These are phyloP conservation scores for Soucietia sequanensis DNA, from an alignment of 805 yeast species.

Conservation along the genomic window DNA sequence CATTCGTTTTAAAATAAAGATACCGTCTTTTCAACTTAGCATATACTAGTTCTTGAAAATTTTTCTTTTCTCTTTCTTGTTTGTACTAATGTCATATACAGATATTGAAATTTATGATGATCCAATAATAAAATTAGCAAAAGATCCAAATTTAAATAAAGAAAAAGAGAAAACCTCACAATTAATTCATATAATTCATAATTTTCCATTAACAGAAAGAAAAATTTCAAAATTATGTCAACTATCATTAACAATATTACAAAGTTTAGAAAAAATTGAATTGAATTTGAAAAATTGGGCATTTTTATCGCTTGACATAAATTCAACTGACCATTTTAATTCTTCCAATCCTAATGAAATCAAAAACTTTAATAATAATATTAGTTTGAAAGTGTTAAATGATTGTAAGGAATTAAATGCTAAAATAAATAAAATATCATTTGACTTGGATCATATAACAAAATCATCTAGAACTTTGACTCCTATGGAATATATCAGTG, in stretches of 20 bases:
- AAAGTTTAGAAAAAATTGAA: conserved; percentile 50
- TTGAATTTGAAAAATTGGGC: conserved; percentile 53
- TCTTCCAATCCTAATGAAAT: conserved; percentile 13
- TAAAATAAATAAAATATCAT: conserved; percentile 38
- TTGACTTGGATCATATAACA: conserved; percentile 48
- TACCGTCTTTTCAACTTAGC: too few relatives aligned
- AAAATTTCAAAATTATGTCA: conserved; percentile 49
- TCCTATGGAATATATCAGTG: conserved; percentile 50
- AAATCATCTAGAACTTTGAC: conserved; percentile 38
- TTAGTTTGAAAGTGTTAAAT: conserved; percentile 53
- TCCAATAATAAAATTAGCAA: conserved; percentile 46
- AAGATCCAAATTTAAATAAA: conserved; percentile 48
- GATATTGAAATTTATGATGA: conserved; percentile 36
- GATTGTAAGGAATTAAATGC: conserved; percentile 49
- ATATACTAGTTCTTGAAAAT: too few relatives aligned
- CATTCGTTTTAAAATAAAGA: too few relatives aligned
- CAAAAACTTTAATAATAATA: conserved; percentile 46
- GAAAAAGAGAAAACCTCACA: conserved; percentile 39
- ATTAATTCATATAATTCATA: conserved; percentile 41
- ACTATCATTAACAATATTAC: conserved; percentile 44
- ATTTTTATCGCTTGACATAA: conserved; percentile 50
- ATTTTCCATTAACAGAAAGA: conserved; percentile 42
- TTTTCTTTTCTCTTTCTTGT: not conserved
- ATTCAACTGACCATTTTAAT: conserved; percentile 40
- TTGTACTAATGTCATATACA: not conserved